These are phyloP conservation scores for Apostasia shenzhenica DNA, from an alignment of 106 monocot genomes.

Conservation along the genomic window DNA sequence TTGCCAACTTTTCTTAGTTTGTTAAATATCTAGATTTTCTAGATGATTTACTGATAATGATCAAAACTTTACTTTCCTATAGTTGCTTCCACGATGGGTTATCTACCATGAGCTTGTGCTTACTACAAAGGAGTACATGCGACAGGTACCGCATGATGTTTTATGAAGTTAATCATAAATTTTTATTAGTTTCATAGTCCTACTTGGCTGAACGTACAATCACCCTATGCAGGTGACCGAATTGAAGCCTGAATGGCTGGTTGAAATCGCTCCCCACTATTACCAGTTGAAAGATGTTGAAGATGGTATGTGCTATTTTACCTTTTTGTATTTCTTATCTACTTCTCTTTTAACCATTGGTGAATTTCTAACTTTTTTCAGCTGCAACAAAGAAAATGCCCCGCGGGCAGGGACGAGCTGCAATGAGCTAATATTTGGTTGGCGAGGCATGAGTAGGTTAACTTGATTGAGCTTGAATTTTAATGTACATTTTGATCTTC, in stretches of 20 bases:
- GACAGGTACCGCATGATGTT: slow-evolving; percentile 47
- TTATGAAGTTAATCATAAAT: neutral
- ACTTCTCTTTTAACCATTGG: neutral
- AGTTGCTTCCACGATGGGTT: slow-evolving; percentile 86
- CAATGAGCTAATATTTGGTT: slow-evolving; percentile 2
- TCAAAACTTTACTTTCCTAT: neutral
- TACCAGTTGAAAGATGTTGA: slow-evolving; percentile 40
- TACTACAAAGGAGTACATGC: slow-evolving; percentile 92
- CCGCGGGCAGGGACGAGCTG: slow-evolving; percentile 44
- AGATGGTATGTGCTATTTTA: slow-evolving; percentile 36
- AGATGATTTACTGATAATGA: neutral
- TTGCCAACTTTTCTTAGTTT: too few relatives aligned
- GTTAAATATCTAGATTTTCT: neutral
- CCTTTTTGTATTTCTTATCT: neutral
- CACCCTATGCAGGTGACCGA: slow-evolving; percentile 18
- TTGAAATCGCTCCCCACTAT: slow-evolving; percentile 41
- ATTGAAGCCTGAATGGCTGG: slow-evolving; percentile 40
- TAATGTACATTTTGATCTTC: too few relatives aligned
- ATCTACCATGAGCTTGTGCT: slow-evolving; percentile 93
- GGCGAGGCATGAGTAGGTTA: too few relatives aligned
- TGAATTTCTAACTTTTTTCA: slow-evolving; percentile 12
- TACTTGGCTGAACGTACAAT: neutral
- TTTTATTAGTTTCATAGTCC: neutral
- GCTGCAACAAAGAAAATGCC: slow-evolving; percentile 77
- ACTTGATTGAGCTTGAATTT: too few relatives aligned